A percentile compares a stretch with the other conserved stretches of the same genome.
phyloP scores from a whole-genome alignment of 306 rosid genomes.

The Citrullus colocynthis region DNA sequence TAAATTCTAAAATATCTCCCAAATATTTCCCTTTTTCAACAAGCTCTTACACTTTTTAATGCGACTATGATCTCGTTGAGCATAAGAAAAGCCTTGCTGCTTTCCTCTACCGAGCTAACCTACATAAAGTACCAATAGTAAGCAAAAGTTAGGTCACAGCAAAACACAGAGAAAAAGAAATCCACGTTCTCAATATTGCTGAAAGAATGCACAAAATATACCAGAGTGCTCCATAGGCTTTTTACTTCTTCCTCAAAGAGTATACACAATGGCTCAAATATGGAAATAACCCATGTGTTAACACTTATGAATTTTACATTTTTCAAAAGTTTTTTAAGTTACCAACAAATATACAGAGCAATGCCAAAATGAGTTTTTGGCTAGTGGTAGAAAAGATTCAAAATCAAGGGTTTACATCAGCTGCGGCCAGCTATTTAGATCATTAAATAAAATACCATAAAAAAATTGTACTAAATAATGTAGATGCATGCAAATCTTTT shows the following conservation, averaged over 20 bases:
- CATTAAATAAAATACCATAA: background rate
- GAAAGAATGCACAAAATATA: background rate
- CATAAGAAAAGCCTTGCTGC: conserved; percentile 65
- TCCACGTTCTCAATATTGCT: background rate
- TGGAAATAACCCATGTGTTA: background rate
- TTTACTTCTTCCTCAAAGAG: background rate
- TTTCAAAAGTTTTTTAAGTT: background rate
- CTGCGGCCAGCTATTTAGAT: background rate
- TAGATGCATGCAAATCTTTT: background rate
- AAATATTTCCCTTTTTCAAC: too few relatives aligned
- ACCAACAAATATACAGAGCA: background rate
- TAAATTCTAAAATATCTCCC: too few relatives aligned
- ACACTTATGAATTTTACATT: background rate
- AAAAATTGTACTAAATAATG: background rate
- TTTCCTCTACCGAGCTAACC: conserved; percentile 54
- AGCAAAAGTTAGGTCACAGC: background rate
- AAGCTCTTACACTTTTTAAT: conserved; percentile 65
- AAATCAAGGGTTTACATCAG: background rate
- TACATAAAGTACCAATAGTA: conserved; percentile 26
- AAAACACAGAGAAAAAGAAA: background rate
- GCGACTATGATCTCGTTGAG: conserved; percentile 77
- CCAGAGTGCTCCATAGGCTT: background rate
- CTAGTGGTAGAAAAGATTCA: background rate
- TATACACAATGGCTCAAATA: background rate
- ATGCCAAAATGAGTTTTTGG: background rate